Evolutionary conservation across 176 grass and related monocot genomes (phyloP), one percentile per base, ranked within the genome.

Genomic region (Eragrostis nindensis): DNA sequence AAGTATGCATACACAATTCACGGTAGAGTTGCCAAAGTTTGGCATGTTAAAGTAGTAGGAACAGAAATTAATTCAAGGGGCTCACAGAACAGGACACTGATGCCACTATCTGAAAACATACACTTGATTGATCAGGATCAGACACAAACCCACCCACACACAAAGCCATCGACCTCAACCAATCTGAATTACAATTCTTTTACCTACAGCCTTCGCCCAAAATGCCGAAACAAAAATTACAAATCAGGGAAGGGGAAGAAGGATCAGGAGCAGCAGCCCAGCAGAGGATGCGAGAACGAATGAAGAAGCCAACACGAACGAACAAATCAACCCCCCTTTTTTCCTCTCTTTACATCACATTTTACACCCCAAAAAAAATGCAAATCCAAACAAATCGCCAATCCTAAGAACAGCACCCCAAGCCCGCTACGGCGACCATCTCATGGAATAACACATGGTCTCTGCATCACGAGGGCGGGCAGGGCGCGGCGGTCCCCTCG

Each of bases 141-240:
- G 29, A 72, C 62, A 80, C 62, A 86, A 65, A 87, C 2, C 19
- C 19, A 87, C 53, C 53, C n/a, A n/a, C 66, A 80, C 50, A 82
- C 79, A 77, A 68, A 86, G 50, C 59, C 52, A 65, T 69, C 42
- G 41, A 86, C 45, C 88, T 78, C 89, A 84, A 75, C 84, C 85
- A 84, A 81, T 91, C 78, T 79, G 85, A 81, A 82, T 82, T 85
- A 80, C 73, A 79, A 42, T 70, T 84, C 77, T 87, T 81, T 74
- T 87, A 85, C 66, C 82, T 88, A 87, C 85, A 77, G 74, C 77
- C 86, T 91, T 81, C 71, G 52, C 82, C 89, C 89, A 81, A 84
- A 78, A 85, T 77, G 81, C 77, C 45, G 41, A 54, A 66, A 54
- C 68, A n/a, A n/a, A 86, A 87, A 71, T 85, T 77, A 88, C 77